A percentile compares a stretch with the other conserved stretches of the same genome.
Conservation (phyloP, 2,329 filamentous ascomycete species). For the Talaromyces sp. region DNA sequence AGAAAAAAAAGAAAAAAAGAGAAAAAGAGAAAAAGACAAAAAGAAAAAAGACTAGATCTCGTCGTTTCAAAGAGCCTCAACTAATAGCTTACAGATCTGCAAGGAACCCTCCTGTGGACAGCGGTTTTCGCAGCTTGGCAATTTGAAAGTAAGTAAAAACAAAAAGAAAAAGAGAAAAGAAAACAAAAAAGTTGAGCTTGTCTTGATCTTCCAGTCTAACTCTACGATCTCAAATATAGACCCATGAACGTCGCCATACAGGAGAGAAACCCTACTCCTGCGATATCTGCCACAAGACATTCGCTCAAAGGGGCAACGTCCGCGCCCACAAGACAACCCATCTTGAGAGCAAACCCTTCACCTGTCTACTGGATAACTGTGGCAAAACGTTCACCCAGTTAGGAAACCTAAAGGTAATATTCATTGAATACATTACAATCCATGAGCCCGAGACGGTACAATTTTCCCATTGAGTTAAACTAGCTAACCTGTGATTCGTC, state of each 20-base stretch:
- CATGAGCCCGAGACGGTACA: too few species aligned
- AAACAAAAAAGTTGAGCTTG: too few species aligned
- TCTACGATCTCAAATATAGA: conserved; percentile 51
- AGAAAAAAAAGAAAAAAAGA: too few species aligned
- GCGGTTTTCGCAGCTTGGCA: conserved; percentile 85
- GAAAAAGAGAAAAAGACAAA: too few species aligned
- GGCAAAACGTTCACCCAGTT: conserved; percentile 86
- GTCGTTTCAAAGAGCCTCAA: background rate
- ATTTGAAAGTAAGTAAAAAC: conserved; percentile 69
- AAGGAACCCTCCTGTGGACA: conserved; percentile 73
- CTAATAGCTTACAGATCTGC: conserved; percentile 57
- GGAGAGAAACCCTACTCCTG: conserved; percentile 84
- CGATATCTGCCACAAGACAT: conserved; percentile 76
- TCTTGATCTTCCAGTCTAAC: background rate
- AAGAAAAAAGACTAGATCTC: too few species aligned
- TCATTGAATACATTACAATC: too few species aligned
- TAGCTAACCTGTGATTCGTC: too few species aligned
- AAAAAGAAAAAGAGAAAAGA: too few species aligned
- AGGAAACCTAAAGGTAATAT: conserved; percentile 82
- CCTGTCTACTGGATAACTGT: conserved; percentile 80
- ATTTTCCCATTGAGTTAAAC: too few species aligned
- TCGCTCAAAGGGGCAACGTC: conserved; percentile 84
- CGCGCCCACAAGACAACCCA: conserved; percentile 83
- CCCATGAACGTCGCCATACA: conserved; percentile 83
- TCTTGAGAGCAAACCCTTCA: conserved; percentile 73